phyloP scores from a whole-genome alignment of 2,329 filamentous ascomycete species.

The Trichoderma aggressivum region DNA sequence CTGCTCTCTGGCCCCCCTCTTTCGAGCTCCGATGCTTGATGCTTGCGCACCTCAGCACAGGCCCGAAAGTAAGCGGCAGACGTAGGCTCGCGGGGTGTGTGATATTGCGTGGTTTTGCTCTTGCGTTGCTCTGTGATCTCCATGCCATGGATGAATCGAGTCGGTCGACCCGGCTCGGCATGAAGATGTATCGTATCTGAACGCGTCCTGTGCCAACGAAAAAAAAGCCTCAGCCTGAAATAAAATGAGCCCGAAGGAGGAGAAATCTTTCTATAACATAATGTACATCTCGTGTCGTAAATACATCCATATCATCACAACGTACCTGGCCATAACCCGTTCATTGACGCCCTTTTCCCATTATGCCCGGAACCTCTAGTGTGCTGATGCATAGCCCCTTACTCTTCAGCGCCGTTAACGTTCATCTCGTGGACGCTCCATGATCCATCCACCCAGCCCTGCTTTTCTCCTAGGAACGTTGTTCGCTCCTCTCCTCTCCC shows the following conservation, averaged over 20 bases:
- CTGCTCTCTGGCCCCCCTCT: neutral
- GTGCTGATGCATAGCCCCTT: neutral
- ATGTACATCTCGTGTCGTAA: constrained; percentile 25
- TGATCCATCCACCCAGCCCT: constrained; percentile 67
- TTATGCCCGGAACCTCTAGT: neutral
- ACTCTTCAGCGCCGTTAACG: constrained; percentile 44
- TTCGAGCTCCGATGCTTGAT: constrained; percentile 26
- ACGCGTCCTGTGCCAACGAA: constrained; percentile 40
- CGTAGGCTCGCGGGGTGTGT: neutral
- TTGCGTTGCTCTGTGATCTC: constrained; percentile 61
- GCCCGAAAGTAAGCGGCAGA: neutral
- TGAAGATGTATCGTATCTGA: constrained; percentile 64
- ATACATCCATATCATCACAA: constrained; percentile 21
- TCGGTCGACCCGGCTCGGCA: constrained; percentile 35
- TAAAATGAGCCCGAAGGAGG: constrained; percentile 5
- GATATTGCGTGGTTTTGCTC: constrained; percentile 39
- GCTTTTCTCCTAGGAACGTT: constrained; percentile 79
- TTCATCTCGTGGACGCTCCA: constrained; percentile 81
- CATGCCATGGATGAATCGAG: constrained; percentile 43
- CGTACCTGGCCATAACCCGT: constrained; percentile 6
- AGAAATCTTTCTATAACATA: constrained; percentile 29
- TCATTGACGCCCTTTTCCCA: constrained; percentile 3
- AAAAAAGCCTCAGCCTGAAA: neutral
- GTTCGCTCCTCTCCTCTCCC: constrained; percentile 58
- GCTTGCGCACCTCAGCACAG: constrained; percentile 30